phyloP scores from a whole-genome alignment of 768 basidiomycete species.

The Ramaria rubella region DNA sequence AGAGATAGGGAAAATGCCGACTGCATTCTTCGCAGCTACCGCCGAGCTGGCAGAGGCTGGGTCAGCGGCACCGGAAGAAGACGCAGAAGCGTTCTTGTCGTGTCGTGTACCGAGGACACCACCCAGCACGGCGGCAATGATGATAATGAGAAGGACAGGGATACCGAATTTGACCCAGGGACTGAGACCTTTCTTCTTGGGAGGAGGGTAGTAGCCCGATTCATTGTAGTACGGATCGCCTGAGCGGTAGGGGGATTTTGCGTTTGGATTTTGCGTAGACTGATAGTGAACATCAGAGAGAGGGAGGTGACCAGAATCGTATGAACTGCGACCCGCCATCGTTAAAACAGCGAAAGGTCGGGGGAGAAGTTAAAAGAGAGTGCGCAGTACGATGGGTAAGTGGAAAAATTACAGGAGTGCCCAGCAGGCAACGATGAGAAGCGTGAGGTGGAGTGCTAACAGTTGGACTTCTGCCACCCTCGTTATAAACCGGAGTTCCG shows the following conservation, averaged over 20 bases:
- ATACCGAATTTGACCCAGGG: constrained; percentile 74
- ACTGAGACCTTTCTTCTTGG: constrained; percentile 47
- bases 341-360: background rate
- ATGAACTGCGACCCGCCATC: constrained; percentile 7
- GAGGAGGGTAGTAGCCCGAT: constrained; percentile 62
- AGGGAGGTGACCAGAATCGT: constrained; percentile 15
- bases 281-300: constrained; percentile 13
- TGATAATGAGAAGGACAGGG: constrained; percentile 56
- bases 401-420: background rate
- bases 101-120: constrained; percentile 72
- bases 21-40: constrained; percentile 49
- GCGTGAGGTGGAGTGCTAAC: background rate
- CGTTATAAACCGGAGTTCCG: background rate
- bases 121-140: constrained; percentile 64
- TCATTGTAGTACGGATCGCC: constrained; percentile 64
- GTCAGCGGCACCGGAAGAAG: constrained; percentile 13
- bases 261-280: constrained; percentile 2
- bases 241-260: constrained; percentile 50
- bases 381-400: background rate
- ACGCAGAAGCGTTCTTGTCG: constrained; percentile 23
- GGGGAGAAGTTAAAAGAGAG: constrained; percentile 3
- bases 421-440: background rate
- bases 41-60: constrained; percentile 47
- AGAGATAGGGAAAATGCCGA: constrained; percentile 66
- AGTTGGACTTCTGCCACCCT: background rate